phyloP scores from a whole-genome alignment of 768 basidiomycete species.

The Filobasidium floriforme region DNA sequence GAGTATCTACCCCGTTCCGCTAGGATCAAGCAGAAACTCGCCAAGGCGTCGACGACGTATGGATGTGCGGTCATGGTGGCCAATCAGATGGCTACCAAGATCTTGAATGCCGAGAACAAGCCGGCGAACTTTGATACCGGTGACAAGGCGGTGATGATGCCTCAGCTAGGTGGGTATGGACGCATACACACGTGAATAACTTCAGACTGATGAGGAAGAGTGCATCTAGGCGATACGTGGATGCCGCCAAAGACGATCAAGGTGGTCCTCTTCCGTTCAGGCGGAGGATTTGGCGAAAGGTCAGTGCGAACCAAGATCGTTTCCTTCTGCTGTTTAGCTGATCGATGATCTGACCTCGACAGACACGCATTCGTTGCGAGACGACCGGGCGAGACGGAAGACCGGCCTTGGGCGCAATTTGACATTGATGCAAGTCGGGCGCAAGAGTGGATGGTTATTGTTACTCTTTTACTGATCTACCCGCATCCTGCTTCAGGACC shows the following conservation, averaged over 20 bases:
- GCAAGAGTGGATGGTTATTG: background rate
- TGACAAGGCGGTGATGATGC: conserved; percentile 40
- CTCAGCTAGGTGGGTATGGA: conserved; percentile 36
- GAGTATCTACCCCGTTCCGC: background rate
- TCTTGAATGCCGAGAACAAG: conserved; percentile 39
- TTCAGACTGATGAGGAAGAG: background rate
- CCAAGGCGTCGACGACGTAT: conserved; percentile 35
- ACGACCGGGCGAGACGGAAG: conserved; percentile 17
- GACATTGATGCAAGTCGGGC: conserved; percentile 37
- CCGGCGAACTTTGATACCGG: conserved; percentile 42
- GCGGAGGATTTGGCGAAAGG: conserved; percentile 30
- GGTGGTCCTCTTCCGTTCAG: conserved; percentile 36
- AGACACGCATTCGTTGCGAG: conserved; percentile 15
- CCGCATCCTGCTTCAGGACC: background rate
- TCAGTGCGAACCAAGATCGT: conserved; percentile 17
- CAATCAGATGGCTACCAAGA: conserved; percentile 42
- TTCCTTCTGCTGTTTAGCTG: background rate
- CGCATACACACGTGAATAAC: background rate
- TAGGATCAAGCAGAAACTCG: conserved; percentile 37
- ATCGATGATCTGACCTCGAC: background rate
- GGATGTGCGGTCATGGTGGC: conserved; percentile 40
- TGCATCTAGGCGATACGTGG: conserved; percentile 35
- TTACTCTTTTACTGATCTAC: background rate
- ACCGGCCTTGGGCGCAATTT: conserved; percentile 34
- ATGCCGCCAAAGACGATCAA: conserved; percentile 34